A percentile compares a stretch with the other conserved stretches of the same genome.
Evolutionary conservation across 305 asterid species (phyloP).

Genomic region (Nicotiana rustica): DNA sequence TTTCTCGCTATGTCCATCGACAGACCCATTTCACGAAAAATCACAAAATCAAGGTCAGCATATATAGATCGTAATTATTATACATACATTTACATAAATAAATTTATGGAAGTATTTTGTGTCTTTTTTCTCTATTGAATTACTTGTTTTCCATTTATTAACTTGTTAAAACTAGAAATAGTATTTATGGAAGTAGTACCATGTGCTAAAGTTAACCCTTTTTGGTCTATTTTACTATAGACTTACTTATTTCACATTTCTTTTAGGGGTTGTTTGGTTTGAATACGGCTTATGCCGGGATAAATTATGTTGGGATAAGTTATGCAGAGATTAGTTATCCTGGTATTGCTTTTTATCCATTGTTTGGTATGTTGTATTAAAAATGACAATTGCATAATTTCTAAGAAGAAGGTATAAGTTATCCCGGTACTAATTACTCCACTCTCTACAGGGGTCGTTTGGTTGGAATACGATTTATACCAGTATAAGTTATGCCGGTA

Average conservation of each 20-base stretch:
- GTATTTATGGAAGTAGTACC: not conserved
- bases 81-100: not conserved
- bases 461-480: no score
- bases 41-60: slow-evolving; percentile 37
- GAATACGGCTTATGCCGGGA: no score
- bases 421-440: no score
- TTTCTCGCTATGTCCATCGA: not conserved
- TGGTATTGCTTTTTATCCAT: no score
- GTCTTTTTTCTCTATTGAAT: not conserved
- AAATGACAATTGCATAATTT: no score
- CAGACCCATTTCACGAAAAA: slow-evolving; percentile 29
- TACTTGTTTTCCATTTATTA: not conserved
- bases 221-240: not conserved
- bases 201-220: not conserved
- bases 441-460: no score
- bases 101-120: not conserved
- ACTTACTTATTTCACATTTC: not conserved
- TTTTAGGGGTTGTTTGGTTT: not conserved
- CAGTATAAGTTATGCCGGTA: no score
- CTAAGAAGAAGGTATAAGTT: no score
- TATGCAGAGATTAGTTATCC: no score
- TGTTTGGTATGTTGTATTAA: no score
- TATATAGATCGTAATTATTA: not conserved
- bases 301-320: no score
- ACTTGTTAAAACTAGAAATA: no score